Evolutionary conservation across 2,329 filamentous ascomycete genomes (phyloP).

Genomic region (Colletotrichum sublineola): DNA sequence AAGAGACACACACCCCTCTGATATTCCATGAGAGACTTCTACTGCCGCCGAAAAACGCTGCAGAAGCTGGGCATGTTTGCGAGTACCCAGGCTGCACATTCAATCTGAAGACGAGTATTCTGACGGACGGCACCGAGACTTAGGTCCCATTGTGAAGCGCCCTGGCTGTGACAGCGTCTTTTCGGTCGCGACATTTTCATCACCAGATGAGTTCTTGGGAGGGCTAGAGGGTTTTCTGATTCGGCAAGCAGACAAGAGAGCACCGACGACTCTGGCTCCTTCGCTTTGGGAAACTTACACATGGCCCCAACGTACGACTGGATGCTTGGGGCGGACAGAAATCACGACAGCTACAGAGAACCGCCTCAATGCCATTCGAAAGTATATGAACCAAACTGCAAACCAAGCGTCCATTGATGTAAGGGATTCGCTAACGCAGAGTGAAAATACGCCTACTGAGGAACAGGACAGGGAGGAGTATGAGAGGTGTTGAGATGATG

Average conservation of each 20-base stretch:
- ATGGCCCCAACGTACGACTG: not conserved
- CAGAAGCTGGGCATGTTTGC: not conserved
- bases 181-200: not conserved
- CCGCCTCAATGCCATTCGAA: not conserved
- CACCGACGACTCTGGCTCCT: conserved; percentile 39
- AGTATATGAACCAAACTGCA: not conserved
- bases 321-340: conserved; percentile 20
- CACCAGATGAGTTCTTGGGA: not conserved
- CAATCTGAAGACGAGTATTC: not conserved
- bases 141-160: not conserved
- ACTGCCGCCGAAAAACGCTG: not conserved
- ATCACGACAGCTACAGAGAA: not conserved
- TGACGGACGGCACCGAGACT: not conserved
- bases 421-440: not conserved
- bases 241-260: conserved; percentile 37
- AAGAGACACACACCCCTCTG: not conserved
- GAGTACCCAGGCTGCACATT: not conserved
- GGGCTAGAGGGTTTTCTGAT: conserved; percentile 2
- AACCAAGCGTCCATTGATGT: not conserved
- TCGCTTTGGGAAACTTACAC: conserved; percentile 28
- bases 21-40: not conserved
- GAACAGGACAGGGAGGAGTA: not conserved
- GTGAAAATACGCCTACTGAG: rapidly evolving
- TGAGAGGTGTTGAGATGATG: too few species aligned
- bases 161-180: conserved; percentile 26